Base-by-base conservation (phyloP, 2,329 filamentous ascomycete genomes). In the Clathrospora elynae region DNA sequence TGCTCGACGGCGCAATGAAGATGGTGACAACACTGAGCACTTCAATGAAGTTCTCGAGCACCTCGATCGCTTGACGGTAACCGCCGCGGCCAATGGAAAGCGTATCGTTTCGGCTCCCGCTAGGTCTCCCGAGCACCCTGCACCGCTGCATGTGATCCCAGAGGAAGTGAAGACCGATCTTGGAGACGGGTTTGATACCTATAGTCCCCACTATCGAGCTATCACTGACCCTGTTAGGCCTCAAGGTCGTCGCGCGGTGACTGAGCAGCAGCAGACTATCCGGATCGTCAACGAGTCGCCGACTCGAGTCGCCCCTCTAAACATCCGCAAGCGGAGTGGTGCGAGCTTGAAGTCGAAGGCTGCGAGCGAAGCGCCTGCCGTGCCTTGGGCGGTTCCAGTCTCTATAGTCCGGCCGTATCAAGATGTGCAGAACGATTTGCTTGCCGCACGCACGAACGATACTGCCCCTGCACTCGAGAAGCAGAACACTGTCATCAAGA, bases 1-100 rank as follows among this genome's bases (percentile, higher is more conserved):
- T 19, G 75, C 80, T 22, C 75, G 77, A 39, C 75, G 78, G 36
- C 73, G 75, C 14, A 74, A 70, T 16, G 75, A 74, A 59, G 57
- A 74, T 58, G 55, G 72, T 57, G 54, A 75, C 57, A 63, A 71
- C 68, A 67, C 77, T 49, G 71, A 73, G 4, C 78, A 82, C 46
- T 73, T 85, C 28, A 75, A 80, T 20, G 78, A 82, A 32, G 77
- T 87, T 16, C 78, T 87, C 31, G 75, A 75, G 6, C 78, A 84
- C 49, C 72, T 85, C 9, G 81, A 84, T 63, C 74, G 75, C 12
- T 67, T 83, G 17, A 80, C 84, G 50, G 68, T 77, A 34, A 74
- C 75, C n/a, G 55, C 61, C 17, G 16, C 20, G 9, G 33, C 49
- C 34, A 49, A 56, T 29, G 37, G 63, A 65, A 65, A 73, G 68